A percentile compares a stretch with the other conserved stretches of the same genome.
These are phyloP conservation scores for Neoscytalidium dimidiatum DNA, from an alignment of 2,329 filamentous ascomycete species.

Conservation along the genomic window DNA sequence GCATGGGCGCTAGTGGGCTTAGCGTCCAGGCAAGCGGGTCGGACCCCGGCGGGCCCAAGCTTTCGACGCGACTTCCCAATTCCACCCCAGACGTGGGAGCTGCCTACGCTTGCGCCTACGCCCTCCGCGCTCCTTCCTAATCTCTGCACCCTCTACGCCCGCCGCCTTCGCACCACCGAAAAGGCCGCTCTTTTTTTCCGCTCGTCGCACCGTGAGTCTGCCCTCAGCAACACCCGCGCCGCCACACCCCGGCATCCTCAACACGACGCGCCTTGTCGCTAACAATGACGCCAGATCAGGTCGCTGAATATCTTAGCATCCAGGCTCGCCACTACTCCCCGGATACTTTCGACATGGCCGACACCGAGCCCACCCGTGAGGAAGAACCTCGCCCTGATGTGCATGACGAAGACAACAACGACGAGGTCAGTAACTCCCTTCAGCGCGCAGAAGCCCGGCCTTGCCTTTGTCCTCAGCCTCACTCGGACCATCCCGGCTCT, in stretches of 20 bases:
- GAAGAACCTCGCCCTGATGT: conserved; percentile 30
- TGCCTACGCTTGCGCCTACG: not conserved
- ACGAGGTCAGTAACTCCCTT: conserved; percentile 32
- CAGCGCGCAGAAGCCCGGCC: not conserved
- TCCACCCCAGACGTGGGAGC: not conserved
- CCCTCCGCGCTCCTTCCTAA: not conserved
- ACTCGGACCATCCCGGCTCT: not conserved
- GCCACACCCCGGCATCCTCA: not conserved
- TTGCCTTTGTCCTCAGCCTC: not conserved
- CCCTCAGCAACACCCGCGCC: not conserved
- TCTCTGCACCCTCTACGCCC: not conserved
- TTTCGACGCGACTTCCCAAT: conserved; percentile 16
- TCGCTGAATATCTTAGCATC: not conserved
- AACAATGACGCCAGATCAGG: not conserved
- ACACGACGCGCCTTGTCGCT: not conserved
- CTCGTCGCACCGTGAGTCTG: not conserved
- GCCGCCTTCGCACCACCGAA: not conserved
- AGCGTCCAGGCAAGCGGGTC: conserved; percentile 8
- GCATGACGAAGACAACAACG: conserved; percentile 33
- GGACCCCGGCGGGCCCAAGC: conserved; percentile 16
- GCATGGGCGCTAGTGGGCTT: not conserved
- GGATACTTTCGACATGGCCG: conserved; percentile 20
- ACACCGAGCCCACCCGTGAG: conserved; percentile 19
- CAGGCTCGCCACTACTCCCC: not conserved
- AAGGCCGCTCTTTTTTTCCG: too few species aligned